phyloP scores from a whole-genome alignment of 345 rosid genomes.

The Cardiospermum halicacabum region DNA sequence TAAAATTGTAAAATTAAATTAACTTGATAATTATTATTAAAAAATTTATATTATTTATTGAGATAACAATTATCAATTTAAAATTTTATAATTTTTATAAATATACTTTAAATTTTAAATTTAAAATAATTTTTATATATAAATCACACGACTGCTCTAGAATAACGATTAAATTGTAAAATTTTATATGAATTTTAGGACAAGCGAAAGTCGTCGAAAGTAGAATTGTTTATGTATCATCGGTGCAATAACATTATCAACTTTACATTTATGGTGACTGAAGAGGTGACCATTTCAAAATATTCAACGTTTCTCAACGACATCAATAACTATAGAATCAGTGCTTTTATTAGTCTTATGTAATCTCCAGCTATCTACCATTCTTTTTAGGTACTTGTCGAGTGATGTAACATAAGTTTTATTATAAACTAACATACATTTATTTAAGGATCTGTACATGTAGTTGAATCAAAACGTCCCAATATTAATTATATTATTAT shows the following conservation, averaged over 20 bases:
- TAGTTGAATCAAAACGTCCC: no score
- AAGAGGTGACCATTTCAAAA: no score
- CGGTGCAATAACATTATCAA: neutral
- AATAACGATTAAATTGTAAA: neutral
- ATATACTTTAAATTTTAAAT: no score
- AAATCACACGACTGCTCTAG: no score
- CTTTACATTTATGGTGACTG: neutral
- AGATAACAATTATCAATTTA: no score
- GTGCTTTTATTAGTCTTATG: neutral
- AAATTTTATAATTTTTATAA: no score
- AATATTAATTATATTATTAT: no score
- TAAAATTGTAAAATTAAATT: no score
- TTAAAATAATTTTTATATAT: no score
- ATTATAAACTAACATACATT: neutral
- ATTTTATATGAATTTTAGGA: neutral
- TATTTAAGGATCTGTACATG: constrained; percentile 4
- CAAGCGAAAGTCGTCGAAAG: neutral
- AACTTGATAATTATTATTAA: no score
- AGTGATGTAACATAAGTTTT: neutral
- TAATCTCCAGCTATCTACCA: neutral
- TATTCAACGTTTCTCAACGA: neutral
- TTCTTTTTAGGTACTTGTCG: neutral
- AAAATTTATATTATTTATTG: no score
- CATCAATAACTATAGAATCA: neutral
- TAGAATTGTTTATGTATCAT: no score